Evolutionary conservation across 2,329 filamentous ascomycete species (phyloP).

Genomic region (Colletotrichum lindemuthianum): DNA sequence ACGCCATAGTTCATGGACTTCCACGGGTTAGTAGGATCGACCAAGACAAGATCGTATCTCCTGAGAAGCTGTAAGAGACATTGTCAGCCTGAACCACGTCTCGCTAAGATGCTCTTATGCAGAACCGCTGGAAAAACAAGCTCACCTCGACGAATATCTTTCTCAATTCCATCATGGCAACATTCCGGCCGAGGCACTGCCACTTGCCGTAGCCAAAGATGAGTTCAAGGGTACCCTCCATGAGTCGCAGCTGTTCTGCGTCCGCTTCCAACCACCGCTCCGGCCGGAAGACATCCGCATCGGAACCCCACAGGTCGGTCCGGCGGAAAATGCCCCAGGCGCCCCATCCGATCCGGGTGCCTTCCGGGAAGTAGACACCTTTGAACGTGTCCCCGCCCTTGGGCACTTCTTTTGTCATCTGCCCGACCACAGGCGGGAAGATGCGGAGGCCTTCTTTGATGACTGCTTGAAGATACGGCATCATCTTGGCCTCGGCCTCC

Average conservation of each 20-base stretch:
- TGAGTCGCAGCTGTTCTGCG: slow-evolving; percentile 43
- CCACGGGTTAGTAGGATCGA: slow-evolving; percentile 45
- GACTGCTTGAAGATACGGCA: slow-evolving; percentile 60
- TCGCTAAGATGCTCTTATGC: background rate
- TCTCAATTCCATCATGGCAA: slow-evolving; percentile 52
- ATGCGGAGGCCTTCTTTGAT: slow-evolving; percentile 60
- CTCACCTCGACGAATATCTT: slow-evolving; percentile 45
- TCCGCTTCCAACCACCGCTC: slow-evolving; percentile 38
- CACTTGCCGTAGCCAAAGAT: slow-evolving; percentile 52
- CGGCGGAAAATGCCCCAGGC: slow-evolving; percentile 47
- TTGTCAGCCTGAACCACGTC: too few relatives aligned
- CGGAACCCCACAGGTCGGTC: slow-evolving; percentile 26
- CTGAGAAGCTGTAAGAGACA: slow-evolving; percentile 40
- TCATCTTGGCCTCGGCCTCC: slow-evolving; percentile 46
- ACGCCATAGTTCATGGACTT: slow-evolving; percentile 31
- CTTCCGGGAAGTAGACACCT: slow-evolving; percentile 45
- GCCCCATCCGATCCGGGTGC: slow-evolving; percentile 46
- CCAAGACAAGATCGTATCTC: slow-evolving; percentile 43
- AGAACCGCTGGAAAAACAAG: background rate
- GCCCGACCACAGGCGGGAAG: slow-evolving; percentile 48
- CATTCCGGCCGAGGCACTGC: slow-evolving; percentile 50
- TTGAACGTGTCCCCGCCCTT: slow-evolving; percentile 48
- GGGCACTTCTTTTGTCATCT: slow-evolving; percentile 51
- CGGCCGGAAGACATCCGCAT: slow-evolving; percentile 30
- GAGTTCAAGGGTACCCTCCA: slow-evolving; percentile 50